A percentile compares a stretch with the other conserved stretches of the same genome.
phyloP scores from a whole-genome alignment of 805 yeast species.

The Ogataea saltuana region DNA sequence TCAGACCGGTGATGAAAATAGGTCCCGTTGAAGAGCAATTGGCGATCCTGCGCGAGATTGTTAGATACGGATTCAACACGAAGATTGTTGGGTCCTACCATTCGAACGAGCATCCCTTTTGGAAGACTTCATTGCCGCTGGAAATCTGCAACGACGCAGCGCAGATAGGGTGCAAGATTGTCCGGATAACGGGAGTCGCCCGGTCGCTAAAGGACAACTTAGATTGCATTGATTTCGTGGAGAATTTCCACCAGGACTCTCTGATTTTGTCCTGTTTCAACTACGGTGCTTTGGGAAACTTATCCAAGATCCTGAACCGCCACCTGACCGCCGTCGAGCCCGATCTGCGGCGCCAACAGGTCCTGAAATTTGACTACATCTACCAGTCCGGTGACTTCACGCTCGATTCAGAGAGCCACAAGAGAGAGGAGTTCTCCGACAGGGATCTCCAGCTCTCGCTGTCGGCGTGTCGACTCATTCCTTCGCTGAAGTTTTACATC shows the following conservation, averaged over 20 bases:
- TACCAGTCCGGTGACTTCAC: neutral
- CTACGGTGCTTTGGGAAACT: conserved; percentile 2
- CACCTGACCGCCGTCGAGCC: conserved; percentile 8
- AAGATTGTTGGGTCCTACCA: conserved; percentile 6
- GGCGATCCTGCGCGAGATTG: conserved; percentile 3
- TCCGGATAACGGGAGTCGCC: conserved; percentile 4
- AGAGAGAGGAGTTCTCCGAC: conserved; percentile 2
- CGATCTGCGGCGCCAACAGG: conserved; percentile 2
- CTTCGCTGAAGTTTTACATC: conserved; percentile 5
- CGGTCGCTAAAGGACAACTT: conserved; percentile 6
- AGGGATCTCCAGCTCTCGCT: conserved; percentile 4
- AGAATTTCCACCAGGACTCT: neutral
- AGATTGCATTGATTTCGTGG: conserved; percentile 4
- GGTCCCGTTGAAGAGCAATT: conserved; percentile 2
- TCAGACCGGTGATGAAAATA: neutral
- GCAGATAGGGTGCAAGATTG: conserved; percentile 2
- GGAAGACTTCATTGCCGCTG: neutral
- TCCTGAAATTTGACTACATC: neutral
- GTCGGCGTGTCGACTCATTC: conserved; percentile 4
- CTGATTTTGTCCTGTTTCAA: conserved; percentile 4
- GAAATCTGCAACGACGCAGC: neutral
- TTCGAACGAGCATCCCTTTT: neutral
- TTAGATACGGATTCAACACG: neutral
- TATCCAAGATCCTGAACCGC: conserved; percentile 7
- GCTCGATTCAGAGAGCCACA: neutral